phyloP scores from a whole-genome alignment of 129 eudicot genomes.

The Tagetes patula region DNA sequence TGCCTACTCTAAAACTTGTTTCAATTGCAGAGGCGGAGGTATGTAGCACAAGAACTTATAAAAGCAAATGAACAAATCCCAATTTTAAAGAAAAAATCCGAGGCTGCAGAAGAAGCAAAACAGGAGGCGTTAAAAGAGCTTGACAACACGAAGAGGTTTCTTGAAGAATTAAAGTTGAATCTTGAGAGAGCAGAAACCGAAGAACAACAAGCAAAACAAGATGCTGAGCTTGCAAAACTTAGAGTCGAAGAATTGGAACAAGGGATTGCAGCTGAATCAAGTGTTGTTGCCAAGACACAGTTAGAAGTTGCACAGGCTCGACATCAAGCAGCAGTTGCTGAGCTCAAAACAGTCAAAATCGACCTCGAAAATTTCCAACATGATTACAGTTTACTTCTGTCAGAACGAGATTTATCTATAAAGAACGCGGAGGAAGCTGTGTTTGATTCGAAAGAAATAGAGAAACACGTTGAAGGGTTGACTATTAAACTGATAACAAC shows the following conservation, averaged over 20 bases:
- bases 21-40: slow-evolving; percentile 56
- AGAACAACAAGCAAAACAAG: slow-evolving; percentile 82
- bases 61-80: slow-evolving; percentile 75
- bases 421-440: slow-evolving; percentile 64
- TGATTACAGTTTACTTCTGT: slow-evolving; percentile 43
- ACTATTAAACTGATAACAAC: slow-evolving; percentile 68
- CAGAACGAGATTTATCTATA: slow-evolving; percentile 53
- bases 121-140: slow-evolving; percentile 60
- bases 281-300: slow-evolving; percentile 79
- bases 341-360: slow-evolving; percentile 44
- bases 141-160: slow-evolving; percentile 62
- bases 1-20: not conserved
- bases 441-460: slow-evolving; percentile 52
- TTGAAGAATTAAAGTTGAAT: slow-evolving; percentile 76
- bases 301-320: slow-evolving; percentile 78
- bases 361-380: slow-evolving; percentile 55
- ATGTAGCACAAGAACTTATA: slow-evolving; percentile 62
- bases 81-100: slow-evolving; percentile 47
- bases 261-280: slow-evolving; percentile 77
- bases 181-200: slow-evolving; percentile 77
- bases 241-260: slow-evolving; percentile 79
- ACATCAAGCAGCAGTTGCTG: slow-evolving; percentile 60
- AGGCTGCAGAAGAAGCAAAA: slow-evolving; percentile 76
- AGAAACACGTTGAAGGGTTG: slow-evolving; percentile 69
- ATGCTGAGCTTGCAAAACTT: slow-evolving; percentile 76